These are phyloP conservation scores for Benincasa hispida DNA, from an alignment of 306 rosid species.

Conservation along the genomic window DNA sequence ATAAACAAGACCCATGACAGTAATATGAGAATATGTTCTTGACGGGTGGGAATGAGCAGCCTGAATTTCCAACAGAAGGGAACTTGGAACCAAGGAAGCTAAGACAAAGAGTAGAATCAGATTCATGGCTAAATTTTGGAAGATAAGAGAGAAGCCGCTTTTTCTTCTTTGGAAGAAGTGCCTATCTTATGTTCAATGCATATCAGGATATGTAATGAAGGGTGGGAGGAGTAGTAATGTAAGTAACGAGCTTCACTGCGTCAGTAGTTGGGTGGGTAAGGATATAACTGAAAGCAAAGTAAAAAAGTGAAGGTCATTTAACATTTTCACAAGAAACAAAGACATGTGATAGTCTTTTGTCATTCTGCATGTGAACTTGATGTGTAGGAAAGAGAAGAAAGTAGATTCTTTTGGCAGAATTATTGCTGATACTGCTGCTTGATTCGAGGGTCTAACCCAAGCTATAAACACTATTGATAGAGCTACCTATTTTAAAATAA, in stretches of 20 bases:
- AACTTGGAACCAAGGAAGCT: slow-evolving; percentile 24
- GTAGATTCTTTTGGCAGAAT: slow-evolving; percentile 6
- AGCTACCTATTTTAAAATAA: background rate
- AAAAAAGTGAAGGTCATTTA: background rate
- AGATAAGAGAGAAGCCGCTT: background rate
- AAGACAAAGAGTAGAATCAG: slow-evolving; percentile 25
- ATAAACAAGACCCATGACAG: slow-evolving; percentile 92
- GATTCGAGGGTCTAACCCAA: slow-evolving; percentile 4
- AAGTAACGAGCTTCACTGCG: background rate
- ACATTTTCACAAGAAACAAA: slow-evolving; percentile 5
- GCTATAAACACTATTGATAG: background rate
- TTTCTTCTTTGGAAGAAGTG: background rate
- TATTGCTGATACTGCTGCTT: slow-evolving; percentile 7
- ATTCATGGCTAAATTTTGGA: slow-evolving; percentile 5
- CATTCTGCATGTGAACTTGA: slow-evolving; percentile 6
- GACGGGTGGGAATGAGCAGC: background rate
- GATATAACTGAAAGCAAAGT: slow-evolving; percentile 7
- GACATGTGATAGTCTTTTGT: slow-evolving; percentile 8
- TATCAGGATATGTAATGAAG: slow-evolving; percentile 5
- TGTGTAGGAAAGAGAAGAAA: slow-evolving; percentile 7
- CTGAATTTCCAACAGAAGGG: slow-evolving; percentile 36
- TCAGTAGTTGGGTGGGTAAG: slow-evolving; percentile 1
- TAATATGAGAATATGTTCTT: slow-evolving; percentile 44
- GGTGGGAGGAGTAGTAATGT: background rate
- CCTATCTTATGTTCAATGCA: slow-evolving; percentile 2